Evolutionary conservation across 208 protist species (phyloP), one percentile per base, ranked within the genome.

Genomic region (Wallacemonas sp.): DNA sequence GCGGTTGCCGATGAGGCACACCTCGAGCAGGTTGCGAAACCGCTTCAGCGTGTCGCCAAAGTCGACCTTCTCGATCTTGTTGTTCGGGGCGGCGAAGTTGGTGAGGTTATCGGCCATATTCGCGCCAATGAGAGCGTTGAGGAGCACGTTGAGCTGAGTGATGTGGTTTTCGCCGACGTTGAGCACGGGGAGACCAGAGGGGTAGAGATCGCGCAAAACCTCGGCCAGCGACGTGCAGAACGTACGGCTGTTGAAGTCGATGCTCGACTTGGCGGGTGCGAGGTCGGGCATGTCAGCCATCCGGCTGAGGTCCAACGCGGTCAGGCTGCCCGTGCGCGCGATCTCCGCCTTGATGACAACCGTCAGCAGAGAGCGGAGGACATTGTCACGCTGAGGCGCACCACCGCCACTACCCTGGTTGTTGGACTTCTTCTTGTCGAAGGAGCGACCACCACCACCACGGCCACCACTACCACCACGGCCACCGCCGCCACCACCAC

Each of bases 341-440:
- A 93, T 94, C 54, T 96, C 82, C 16, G 80, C 85, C 55, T 90
- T 88, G 80, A 96, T 88, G n/a, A 96, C 79, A 61, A 85, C 81
- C 16, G 32, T 39, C 30, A 58, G 32, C 11, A 58, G 32, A 21
- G 14, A 41, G 30, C 52, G 52, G 17, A 58, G 52, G n/a, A 58
- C 32, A 39, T 39, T 39, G 52, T 58, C 2, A 72, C 68, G 43
- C 43, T 67, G 17, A 27, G 43, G n/a, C 9, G 26, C 63, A 26
- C 17, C 56, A 30, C 61, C 76, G 30, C 57, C 63, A 27, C 85
- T 67, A 23, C 67, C 68, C 55, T 76, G 65, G 26, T 74, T 72
- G 46, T 75, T 76, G 41, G 46, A 30, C 21, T 78, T 74, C 66
- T 68, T 65, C 34, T 71, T 47, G 49, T 70, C 57, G 9, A 44